Base-by-base conservation (phyloP, 257 asterid genomes). In the Perilla frutescens region DNA sequence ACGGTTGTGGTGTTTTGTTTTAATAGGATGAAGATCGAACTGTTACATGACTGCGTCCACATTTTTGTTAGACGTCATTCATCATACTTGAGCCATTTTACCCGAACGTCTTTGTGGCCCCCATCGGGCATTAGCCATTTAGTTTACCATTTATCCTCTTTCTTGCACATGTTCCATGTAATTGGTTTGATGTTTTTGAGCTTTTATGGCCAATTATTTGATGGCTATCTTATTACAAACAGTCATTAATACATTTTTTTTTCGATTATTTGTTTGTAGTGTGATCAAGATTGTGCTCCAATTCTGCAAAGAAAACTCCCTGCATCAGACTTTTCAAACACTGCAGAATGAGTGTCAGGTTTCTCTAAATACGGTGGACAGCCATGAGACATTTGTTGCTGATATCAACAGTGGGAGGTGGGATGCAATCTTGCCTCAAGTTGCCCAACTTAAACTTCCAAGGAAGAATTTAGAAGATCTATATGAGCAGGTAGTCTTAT, bases 351-450 rank as follows among this genome's bases (percentile, higher is more conserved):
- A 94, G 79, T 94, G 98, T 79, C 98, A 94, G 84, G 96, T 91
- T 72, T 94, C 98, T 61, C 88, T 94, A 29, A 94, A 94, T 74
- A 94, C 98, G 0, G 98, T 94, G 74, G 98, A 94, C 81, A 94
- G 97, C 79, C 87, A 75, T 15, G 98, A 94, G 78, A 91, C 97
- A 6, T 91, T 94, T 77, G 61, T 84, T 79, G 90, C 97, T 66
- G 98, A 94, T 81, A 85, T 94, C 75, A 94, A 94, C 66, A 84
- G 96, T 78, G 97, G 98, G 81, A 86, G 96, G 84, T 94, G 98
- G 98, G 98, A 94, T 82, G 97, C 98, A 14, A 92, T 94, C 68
- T 86, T 94, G 70, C 97, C 98, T 48, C 98, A 94, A 83, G 88
- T 94, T 71, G 84, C 98, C 65, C 98, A 94, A 71, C 93, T 94